phyloP scores from a whole-genome alignment of 768 basidiomycete species.

The Floccularia luteovirens region DNA sequence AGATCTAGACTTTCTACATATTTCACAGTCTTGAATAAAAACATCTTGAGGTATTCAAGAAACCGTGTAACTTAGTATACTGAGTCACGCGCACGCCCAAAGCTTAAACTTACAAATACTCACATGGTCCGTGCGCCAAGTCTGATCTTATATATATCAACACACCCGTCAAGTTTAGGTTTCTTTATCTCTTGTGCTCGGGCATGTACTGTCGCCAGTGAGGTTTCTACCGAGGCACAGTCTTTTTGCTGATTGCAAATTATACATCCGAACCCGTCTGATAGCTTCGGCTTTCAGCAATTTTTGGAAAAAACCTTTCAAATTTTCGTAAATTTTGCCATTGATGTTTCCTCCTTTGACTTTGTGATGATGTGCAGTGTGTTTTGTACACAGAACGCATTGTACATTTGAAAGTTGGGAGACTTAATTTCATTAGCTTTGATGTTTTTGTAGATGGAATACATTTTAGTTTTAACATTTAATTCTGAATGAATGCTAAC shows the following conservation, averaged over 20 bases:
- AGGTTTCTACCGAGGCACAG: slow-evolving; percentile 94
- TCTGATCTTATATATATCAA: slow-evolving; percentile 30
- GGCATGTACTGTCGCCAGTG: slow-evolving; percentile 94
- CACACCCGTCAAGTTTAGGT: not conserved
- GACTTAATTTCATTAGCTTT: too few relatives aligned
- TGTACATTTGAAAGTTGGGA: too few relatives aligned
- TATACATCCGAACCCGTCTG: slow-evolving; percentile 95
- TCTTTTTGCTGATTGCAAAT: slow-evolving; percentile 95
- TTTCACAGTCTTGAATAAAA: too few relatives aligned
- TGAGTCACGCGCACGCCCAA: not conserved
- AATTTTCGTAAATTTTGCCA: slow-evolving; percentile 91
- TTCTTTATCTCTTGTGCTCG: slow-evolving; percentile 84
- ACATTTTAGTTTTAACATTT: too few relatives aligned
- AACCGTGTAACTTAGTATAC: too few relatives aligned
- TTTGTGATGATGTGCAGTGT: slow-evolving; percentile 15
- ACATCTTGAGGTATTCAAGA: too few relatives aligned
- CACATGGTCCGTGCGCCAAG: slow-evolving; percentile 51
- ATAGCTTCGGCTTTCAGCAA: slow-evolving; percentile 84
- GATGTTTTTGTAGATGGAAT: too few relatives aligned
- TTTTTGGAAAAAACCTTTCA: slow-evolving; percentile 77
- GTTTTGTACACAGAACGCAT: too few relatives aligned
- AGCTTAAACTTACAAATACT: slow-evolving; percentile 2
- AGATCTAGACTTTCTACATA: not conserved
- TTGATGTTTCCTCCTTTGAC: slow-evolving; percentile 20
- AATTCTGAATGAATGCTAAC: too few relatives aligned